These are phyloP conservation scores for Dryas alaskensis DNA, from an alignment of 306 rosid genomes.

Conservation along the genomic window DNA sequence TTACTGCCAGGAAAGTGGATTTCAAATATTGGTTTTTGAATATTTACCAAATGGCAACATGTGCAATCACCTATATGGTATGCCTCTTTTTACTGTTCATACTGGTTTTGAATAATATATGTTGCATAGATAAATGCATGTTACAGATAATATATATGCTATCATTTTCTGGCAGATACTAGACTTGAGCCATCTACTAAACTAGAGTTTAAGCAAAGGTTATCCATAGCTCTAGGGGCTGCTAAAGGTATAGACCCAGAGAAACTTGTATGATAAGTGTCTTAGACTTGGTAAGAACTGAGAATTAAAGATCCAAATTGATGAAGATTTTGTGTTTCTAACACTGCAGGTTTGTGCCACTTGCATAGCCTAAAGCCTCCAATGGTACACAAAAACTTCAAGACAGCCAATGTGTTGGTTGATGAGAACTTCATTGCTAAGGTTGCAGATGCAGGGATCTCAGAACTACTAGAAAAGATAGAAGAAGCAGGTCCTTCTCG, in stretches of 20 bases:
- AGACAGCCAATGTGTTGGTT: slow-evolving; percentile 47
- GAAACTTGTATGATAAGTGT: not conserved
- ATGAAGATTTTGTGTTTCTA: not conserved
- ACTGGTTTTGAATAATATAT: not conserved
- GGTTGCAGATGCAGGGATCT: slow-evolving; percentile 46
- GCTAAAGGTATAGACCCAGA: slow-evolving; percentile 35
- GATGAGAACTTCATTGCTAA: slow-evolving; percentile 46
- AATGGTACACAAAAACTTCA: slow-evolving; percentile 38
- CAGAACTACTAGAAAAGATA: slow-evolving; percentile 33
- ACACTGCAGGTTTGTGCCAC: slow-evolving; percentile 43
- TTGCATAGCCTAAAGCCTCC: slow-evolving; percentile 47
- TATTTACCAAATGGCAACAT: slow-evolving; percentile 44
- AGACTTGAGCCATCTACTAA: slow-evolving; percentile 30
- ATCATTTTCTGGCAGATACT: slow-evolving; percentile 24
- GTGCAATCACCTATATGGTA: slow-evolving; percentile 47
- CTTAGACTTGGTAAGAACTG: slow-evolving; percentile 2
- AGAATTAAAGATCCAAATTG: not conserved
- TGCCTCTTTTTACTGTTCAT: slow-evolving; percentile 7
- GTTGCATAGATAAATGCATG: not conserved
- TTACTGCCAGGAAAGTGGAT: slow-evolving; percentile 51
- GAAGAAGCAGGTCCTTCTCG: slow-evolving; percentile 45
- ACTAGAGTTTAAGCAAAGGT: slow-evolving; percentile 48
- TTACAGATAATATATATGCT: not conserved
- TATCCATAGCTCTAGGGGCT: slow-evolving; percentile 46
- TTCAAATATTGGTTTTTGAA: slow-evolving; percentile 45